A percentile compares a stretch with the other conserved stretches of the same genome.
Evolutionary conservation across 164 flowering plant genomes (phyloP).

Genomic region (Santalum album): DNA sequence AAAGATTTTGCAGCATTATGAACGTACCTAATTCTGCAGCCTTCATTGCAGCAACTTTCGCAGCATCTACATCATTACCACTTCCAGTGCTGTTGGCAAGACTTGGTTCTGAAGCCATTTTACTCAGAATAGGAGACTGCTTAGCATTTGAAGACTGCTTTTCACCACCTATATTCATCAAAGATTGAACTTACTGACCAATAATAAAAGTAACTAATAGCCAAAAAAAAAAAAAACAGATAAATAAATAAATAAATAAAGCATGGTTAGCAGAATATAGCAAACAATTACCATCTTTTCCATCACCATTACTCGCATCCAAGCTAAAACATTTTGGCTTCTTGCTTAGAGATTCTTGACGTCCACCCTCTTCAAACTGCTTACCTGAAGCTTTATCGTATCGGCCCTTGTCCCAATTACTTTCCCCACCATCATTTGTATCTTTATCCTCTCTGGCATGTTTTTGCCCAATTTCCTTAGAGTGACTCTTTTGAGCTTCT

Average conservation of each 20-base stretch:
- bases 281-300: slow-evolving; percentile 27
- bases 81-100: slow-evolving; percentile 26
- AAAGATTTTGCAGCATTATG: too few relatives aligned
- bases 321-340: slow-evolving; percentile 30
- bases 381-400: slow-evolving; percentile 20
- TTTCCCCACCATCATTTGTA: slow-evolving; percentile 30
- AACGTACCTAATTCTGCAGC: slow-evolving; percentile 85
- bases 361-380: slow-evolving; percentile 24
- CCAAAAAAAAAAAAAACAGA: too few relatives aligned
- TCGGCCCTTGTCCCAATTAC: slow-evolving; percentile 22
- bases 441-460: slow-evolving; percentile 28
- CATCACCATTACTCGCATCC: slow-evolving; percentile 16
- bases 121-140: slow-evolving; percentile 18
- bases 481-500: slow-evolving; percentile 28
- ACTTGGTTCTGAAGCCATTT: slow-evolving; percentile 22
- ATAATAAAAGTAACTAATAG: too few relatives aligned
- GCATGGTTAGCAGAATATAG: too few relatives aligned
- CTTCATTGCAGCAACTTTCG: slow-evolving; percentile 88
- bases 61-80: slow-evolving; percentile 61
- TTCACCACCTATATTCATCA: slow-evolving; percentile 24
- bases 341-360: slow-evolving; percentile 34
- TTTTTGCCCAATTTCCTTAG: slow-evolving; percentile 31
- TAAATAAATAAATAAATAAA: too few relatives aligned
- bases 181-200: too few relatives aligned
- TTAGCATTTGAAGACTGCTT: slow-evolving; percentile 25